Evolutionary conservation across 108 stramenopile genomes (phyloP).

Genomic region (Cyclotella cryptica): DNA sequence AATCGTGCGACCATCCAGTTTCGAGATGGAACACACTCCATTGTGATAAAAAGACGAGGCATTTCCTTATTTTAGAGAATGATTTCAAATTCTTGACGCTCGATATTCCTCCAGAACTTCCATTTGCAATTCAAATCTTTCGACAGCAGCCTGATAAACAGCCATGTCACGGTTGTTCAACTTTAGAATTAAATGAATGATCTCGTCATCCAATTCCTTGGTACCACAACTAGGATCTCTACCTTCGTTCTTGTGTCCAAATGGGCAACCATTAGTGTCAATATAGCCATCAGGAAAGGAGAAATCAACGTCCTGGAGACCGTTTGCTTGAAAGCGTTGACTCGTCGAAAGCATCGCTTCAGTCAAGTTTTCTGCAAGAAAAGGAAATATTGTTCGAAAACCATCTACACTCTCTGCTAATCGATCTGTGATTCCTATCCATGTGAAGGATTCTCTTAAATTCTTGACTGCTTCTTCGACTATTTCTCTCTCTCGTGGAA

Average conservation of each 20-base stretch:
- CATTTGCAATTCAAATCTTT: constrained; percentile 69
- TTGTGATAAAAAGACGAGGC: too few relatives aligned
- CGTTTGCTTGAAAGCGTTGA: constrained; percentile 13
- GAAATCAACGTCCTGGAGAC: constrained; percentile 41
- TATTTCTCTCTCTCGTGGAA: constrained; percentile 50
- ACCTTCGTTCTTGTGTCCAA: constrained; percentile 48
- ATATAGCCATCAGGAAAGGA: constrained; percentile 61
- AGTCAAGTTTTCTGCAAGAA: constrained; percentile 54
- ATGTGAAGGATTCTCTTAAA: constrained; percentile 65
- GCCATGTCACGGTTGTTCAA: constrained; percentile 75
- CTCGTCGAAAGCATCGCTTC: constrained; percentile 12
- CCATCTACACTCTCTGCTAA: constrained; percentile 54
- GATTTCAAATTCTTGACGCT: neutral
- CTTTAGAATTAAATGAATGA: constrained; percentile 54
- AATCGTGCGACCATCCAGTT: too few relatives aligned
- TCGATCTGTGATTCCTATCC: constrained; percentile 78
- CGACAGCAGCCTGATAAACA: constrained; percentile 73
- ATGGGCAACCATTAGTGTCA: constrained; percentile 65
- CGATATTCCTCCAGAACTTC: constrained; percentile 50
- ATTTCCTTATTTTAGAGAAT: too few relatives aligned
- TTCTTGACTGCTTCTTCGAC: constrained; percentile 72
- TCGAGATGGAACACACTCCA: too few relatives aligned
- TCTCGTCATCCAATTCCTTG: constrained; percentile 67
- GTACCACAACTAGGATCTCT: constrained; percentile 71
- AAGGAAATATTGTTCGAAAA: constrained; percentile 71